Evolutionary conservation across 805 yeast species (phyloP).

Genomic region (Cyberlindnera xylosilytica): DNA sequence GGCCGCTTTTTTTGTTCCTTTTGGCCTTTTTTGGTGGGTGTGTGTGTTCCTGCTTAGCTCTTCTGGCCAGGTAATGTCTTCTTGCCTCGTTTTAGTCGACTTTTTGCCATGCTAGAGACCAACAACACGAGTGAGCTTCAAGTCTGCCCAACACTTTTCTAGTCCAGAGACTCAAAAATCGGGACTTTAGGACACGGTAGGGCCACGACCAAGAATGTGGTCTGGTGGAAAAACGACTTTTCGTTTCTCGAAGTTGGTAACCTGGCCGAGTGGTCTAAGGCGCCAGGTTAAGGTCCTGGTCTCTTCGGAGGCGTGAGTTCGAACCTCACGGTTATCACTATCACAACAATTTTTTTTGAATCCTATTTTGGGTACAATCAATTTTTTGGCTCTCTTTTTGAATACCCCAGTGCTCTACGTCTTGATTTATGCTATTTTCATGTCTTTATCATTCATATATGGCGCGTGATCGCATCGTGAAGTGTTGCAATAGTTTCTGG

Average conservation of each 20-base stretch:
- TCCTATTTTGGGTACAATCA: background rate
- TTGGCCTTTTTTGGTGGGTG: no score
- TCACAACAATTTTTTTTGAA: conserved; percentile 6
- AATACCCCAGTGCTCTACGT: background rate
- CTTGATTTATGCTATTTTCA: background rate
- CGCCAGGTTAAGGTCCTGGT: conserved; percentile 77
- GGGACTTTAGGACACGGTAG: background rate
- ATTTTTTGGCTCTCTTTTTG: no score
- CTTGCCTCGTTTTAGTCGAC: no score
- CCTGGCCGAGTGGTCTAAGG: conserved; percentile 74
- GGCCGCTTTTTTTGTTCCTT: no score
- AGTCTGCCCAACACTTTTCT: no score
- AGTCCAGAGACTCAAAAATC: no score
- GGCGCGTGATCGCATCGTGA: conserved; percentile 1
- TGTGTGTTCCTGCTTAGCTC: no score
- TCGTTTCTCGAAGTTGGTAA: conserved; percentile 36
- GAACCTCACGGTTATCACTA: conserved; percentile 78
- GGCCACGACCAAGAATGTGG: background rate
- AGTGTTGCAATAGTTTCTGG: conserved; percentile 34
- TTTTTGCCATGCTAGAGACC: no score
- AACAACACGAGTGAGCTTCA: no score
- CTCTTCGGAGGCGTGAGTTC: conserved; percentile 88
- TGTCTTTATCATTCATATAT: background rate
- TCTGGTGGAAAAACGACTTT: background rate
- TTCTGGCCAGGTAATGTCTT: no score